Evolutionary conservation across 1,284 basidiomycete species (phyloP).

Genomic region (Melampsora allii-populina): DNA sequence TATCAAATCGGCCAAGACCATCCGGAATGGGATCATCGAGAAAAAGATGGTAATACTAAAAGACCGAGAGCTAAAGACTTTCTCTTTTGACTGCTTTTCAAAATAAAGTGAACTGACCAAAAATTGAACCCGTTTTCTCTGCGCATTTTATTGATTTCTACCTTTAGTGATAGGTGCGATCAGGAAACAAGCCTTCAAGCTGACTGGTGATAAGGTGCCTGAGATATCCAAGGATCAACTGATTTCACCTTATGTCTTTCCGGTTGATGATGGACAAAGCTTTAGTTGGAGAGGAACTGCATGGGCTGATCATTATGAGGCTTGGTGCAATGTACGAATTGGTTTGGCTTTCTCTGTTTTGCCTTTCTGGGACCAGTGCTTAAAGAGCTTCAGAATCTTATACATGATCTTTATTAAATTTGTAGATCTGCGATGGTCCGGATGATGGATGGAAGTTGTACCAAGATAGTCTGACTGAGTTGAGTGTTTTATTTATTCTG

Average conservation of each 20-base stretch:
- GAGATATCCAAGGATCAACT: background rate
- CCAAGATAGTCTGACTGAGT: slow-evolving; percentile 30
- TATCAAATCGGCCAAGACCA: background rate
- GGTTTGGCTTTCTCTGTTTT: background rate
- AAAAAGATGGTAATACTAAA: slow-evolving; percentile 13
- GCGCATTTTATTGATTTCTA: too few relatives aligned
- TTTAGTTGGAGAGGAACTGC: slow-evolving; percentile 39
- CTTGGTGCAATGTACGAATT: slow-evolving; percentile 14
- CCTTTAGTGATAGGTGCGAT: slow-evolving; percentile 13
- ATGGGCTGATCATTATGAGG: slow-evolving; percentile 39
- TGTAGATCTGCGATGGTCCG: background rate
- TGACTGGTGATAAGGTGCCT: slow-evolving; percentile 20
- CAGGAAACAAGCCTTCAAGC: slow-evolving; percentile 31
- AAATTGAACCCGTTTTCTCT: too few relatives aligned
- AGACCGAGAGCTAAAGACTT: background rate
- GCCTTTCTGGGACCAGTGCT: background rate
- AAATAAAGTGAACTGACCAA: background rate
- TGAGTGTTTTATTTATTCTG: background rate
- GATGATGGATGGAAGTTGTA: slow-evolving; percentile 33
- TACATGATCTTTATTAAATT: background rate
- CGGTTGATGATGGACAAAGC: slow-evolving; percentile 12
- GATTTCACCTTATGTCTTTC: slow-evolving; percentile 10
- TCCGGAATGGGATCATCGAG: slow-evolving; percentile 40
- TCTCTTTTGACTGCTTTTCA: background rate
- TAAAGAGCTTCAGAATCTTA: background rate